Base-by-base conservation (phyloP, 2,329 filamentous ascomycete species). In the Erysiphe neolycopersici region DNA sequence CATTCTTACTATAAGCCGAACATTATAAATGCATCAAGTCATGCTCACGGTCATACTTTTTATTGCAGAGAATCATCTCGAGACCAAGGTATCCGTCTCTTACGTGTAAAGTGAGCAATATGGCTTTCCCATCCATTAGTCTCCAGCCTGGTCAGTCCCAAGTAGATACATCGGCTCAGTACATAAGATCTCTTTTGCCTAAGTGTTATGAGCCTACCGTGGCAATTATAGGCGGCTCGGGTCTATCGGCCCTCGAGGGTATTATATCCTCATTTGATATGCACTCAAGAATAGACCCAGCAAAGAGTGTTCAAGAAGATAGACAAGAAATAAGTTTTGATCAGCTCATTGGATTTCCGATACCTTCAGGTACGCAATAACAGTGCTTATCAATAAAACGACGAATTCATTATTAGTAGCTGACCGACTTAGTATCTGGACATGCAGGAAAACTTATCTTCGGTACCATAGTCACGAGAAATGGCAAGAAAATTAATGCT, bases 381-480 rank as follows among this genome's bases (percentile, higher is more conserved):
- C 6, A 26, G 22, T 26, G 22, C 22, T 26, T 26, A 26, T 5
- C 22, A 5, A 26, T 8, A 26, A 26, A 9, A 26, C 22, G 22
- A 26, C 4, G 22, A 26, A 5, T 26, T 26, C 22, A 9, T 26
- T 26, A 22, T 8, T 26, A 9, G 22, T 26, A 26, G 22, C 22
- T 26, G 22, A 26, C 6, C 22, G 6, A 29, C 12, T n/a, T 29
- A 51, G 45, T 46, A 29, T 13, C 44, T n/a, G 47, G 49, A 11
- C 49, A 50, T 45, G 47, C 45, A 35, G 46, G 47, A 8, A 50
- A 47, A n/a, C 37, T 52, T 12, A 35, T 52, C 8, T 52, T 49
- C 45, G 47, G 50, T 2, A 42, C 42, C 22, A 31, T 49, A 11
- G 46, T 45, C 3, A 29, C 14, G 2, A 31, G 8, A 31, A 14